Evolutionary conservation across 495 filamentous ascomycete species (phyloP).

Genomic region (Neurospora tetrasperma): DNA sequence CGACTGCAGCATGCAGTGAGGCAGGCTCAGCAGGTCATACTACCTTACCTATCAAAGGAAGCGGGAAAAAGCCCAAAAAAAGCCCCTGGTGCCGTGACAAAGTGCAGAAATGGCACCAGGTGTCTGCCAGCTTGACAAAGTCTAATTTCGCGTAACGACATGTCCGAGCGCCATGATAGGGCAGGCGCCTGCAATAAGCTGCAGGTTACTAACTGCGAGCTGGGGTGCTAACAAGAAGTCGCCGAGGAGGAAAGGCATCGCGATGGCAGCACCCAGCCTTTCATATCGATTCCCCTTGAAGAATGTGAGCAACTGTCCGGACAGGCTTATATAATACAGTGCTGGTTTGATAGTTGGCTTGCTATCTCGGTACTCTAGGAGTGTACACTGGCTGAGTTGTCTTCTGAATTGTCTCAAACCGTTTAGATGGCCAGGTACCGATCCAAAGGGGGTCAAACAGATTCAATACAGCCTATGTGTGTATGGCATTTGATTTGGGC

Average conservation of each 20-base stretch:
- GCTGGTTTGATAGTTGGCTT: no score
- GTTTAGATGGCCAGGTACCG: no score
- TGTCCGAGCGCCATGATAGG: background rate
- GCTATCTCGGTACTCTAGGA: no score
- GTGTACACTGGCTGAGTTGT: no score
- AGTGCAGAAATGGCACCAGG: background rate
- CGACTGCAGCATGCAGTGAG: background rate
- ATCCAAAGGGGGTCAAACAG: no score
- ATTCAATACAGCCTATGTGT: no score
- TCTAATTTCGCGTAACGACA: background rate
- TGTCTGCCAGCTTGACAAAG: background rate
- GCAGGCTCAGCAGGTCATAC: background rate
- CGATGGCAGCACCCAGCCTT: background rate
- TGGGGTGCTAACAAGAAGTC: background rate
- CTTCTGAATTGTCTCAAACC: no score
- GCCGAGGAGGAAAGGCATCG: background rate
- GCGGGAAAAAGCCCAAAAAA: background rate
- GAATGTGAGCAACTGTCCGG: background rate
- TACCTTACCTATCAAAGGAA: background rate
- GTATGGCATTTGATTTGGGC: no score
- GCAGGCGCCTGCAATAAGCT: background rate
- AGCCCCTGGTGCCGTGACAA: background rate
- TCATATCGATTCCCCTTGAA: background rate
- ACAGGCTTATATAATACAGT: no score
- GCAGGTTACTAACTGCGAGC: background rate